A percentile compares a stretch with the other conserved stretches of the same genome.
These are phyloP conservation scores for Penicillium sp. DNA, from an alignment of 2,329 filamentous ascomycete genomes.

Conservation along the genomic window DNA sequence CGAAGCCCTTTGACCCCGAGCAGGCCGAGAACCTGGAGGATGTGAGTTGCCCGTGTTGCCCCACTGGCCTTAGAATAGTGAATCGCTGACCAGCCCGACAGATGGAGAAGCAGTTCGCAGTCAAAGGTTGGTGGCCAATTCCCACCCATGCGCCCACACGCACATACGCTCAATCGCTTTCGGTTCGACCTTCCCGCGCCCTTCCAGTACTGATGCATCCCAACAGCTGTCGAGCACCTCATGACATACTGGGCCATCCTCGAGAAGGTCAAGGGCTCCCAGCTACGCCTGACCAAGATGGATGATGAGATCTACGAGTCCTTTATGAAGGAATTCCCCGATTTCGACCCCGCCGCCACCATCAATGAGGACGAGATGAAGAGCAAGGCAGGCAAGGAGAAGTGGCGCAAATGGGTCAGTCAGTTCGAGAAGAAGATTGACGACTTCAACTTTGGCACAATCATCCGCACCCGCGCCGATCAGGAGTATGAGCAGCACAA, in stretches of 20 bases:
- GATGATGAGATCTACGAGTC: conserved; percentile 94
- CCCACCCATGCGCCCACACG: background rate
- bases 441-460: conserved; percentile 97
- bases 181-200: background rate
- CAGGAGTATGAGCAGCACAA: conserved; percentile 81
- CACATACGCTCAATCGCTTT: background rate
- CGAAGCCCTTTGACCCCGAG: conserved; percentile 52
- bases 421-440: conserved; percentile 90
- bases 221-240: conserved; percentile 79
- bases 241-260: conserved; percentile 96
- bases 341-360: conserved; percentile 75
- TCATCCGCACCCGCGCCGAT: conserved; percentile 73
- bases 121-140: conserved; percentile 63
- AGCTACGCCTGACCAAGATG: conserved; percentile 82
- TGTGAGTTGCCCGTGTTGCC: conserved; percentile 43
- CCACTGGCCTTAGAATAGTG: background rate
- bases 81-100: conserved; percentile 39
- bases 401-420: conserved; percentile 92
- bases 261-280: conserved; percentile 82
- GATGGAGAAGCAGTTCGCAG: conserved; percentile 99
- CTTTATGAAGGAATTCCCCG: conserved; percentile 81
- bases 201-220: background rate
- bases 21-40: conserved; percentile 66
- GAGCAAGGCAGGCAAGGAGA: conserved; percentile 90
- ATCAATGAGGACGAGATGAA: conserved; percentile 96